A percentile compares a stretch with the other conserved stretches of the same genome.
phyloP scores from a whole-genome alignment of 2,329 filamentous ascomycete species.

The Capronia coronata region DNA sequence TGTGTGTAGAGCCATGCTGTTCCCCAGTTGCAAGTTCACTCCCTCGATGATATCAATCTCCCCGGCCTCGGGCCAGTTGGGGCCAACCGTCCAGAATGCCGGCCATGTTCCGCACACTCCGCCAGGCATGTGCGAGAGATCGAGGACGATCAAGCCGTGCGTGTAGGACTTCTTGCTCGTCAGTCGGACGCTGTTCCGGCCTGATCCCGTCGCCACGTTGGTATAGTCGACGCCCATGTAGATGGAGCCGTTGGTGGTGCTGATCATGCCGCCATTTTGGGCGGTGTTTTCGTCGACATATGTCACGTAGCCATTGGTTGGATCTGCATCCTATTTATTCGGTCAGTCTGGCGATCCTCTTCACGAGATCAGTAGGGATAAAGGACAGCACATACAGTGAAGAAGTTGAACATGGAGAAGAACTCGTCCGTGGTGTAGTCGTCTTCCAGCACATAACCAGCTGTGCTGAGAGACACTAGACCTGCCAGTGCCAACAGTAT shows the following conservation, averaged over 20 bases:
- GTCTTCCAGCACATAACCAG: conserved; percentile 42
- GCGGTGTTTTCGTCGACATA: conserved; percentile 59
- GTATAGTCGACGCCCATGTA: conserved; percentile 64
- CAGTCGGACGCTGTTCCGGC: conserved; percentile 65
- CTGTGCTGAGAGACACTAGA: conserved; percentile 29
- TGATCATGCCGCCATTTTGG: conserved; percentile 52
- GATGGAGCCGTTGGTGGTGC: conserved; percentile 49
- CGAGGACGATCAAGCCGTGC: conserved; percentile 63
- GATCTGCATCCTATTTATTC: conserved; percentile 48
- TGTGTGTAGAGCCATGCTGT: conserved; percentile 65
- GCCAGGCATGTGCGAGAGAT: conserved; percentile 66
- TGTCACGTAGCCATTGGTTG: conserved; percentile 67
- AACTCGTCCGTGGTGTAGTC: conserved; percentile 45
- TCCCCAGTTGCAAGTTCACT: conserved; percentile 56
- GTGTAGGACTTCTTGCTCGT: conserved; percentile 59
- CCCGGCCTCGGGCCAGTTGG: conserved; percentile 62
- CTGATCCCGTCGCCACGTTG: conserved; percentile 50
- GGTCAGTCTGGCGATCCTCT: not conserved
- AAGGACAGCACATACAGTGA: conserved; percentile 35
- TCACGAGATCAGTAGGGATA: not conserved
- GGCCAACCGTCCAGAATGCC: conserved; percentile 58
- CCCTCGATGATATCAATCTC: conserved; percentile 80
- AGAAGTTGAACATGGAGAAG: conserved; percentile 50
- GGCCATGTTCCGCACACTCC: conserved; percentile 68
- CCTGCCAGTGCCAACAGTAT: conserved; percentile 23